Percentiles rank a stretch among this genome's conserved stretches.
phyloP scores from a whole-genome alignment of 164 flowering plant species.

The Houttuynia cordata region DNA sequence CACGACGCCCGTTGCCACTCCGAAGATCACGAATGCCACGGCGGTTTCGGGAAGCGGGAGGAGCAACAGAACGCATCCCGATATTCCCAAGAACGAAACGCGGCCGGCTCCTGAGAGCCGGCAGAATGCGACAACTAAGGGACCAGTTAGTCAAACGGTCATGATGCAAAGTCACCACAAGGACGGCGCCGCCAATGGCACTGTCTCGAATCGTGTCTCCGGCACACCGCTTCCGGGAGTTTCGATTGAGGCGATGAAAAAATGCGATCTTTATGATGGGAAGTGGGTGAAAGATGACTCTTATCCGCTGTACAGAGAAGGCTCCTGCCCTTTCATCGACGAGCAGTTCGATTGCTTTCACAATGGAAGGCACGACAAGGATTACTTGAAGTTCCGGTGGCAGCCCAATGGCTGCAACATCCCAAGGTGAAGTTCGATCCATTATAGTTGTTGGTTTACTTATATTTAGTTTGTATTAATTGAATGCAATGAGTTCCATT shows the following conservation, averaged over 20 bases:
- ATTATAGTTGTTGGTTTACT: background rate
- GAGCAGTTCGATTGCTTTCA: conserved; percentile 64
- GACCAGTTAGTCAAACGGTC: background rate
- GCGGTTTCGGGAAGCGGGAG: background rate
- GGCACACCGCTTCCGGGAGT: conserved; percentile 1
- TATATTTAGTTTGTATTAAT: background rate
- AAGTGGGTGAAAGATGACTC: conserved; percentile 80
- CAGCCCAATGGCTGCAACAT: conserved; percentile 70
- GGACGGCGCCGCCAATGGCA: background rate
- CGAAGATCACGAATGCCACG: background rate
- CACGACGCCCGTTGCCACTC: background rate
- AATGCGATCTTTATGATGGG: conserved; percentile 75
- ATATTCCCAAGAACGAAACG: conserved; percentile 18
- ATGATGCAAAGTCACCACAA: background rate
- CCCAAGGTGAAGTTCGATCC: conserved; percentile 49
- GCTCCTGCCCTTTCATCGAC: conserved; percentile 74
- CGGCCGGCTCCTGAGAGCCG: background rate
- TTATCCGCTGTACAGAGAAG: conserved; percentile 72
- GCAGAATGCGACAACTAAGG: background rate
- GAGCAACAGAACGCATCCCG: background rate
- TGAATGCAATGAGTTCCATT: conserved; percentile 1
- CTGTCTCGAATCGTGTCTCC: background rate
- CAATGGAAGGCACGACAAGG: conserved; percentile 74
- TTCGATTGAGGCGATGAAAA: conserved; percentile 26
- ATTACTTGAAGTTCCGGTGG: conserved; percentile 60